Evolutionary conservation across 495 filamentous ascomycete species (phyloP).

Genomic region (Articulospora tetracladia): DNA sequence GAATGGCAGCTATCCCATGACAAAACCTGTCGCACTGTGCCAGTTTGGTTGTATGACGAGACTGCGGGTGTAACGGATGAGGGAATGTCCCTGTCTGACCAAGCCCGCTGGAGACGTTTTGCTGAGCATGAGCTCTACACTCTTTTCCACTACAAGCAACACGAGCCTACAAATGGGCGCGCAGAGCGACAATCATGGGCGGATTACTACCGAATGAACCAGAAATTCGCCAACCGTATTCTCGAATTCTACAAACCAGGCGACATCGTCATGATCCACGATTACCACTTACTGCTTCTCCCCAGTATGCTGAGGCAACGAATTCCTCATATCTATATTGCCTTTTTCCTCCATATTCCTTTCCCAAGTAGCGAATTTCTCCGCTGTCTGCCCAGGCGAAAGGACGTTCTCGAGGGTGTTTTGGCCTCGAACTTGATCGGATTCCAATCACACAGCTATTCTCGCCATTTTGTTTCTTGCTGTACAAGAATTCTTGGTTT

Average conservation of each 20-base stretch:
- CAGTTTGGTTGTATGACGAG: slow-evolving; percentile 82
- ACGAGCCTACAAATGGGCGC: slow-evolving; percentile 80
- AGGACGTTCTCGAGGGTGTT: slow-evolving; percentile 82
- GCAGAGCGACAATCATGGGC: slow-evolving; percentile 79
- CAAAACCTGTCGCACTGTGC: slow-evolving; percentile 60
- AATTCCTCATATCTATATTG: slow-evolving; percentile 78
- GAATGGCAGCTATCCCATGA: slow-evolving; percentile 66
- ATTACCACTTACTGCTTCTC: slow-evolving; percentile 85
- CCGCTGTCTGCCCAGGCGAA: slow-evolving; percentile 76
- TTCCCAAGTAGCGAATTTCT: slow-evolving; percentile 95
- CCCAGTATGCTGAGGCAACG: slow-evolving; percentile 81
- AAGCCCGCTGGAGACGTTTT: slow-evolving; percentile 79
- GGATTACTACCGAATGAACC: slow-evolving; percentile 84
- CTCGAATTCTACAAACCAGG: slow-evolving; percentile 81
- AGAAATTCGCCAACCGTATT: slow-evolving; percentile 82
- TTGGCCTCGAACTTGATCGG: slow-evolving; percentile 87
- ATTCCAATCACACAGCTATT: slow-evolving; percentile 91
- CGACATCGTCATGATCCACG: slow-evolving; percentile 86
- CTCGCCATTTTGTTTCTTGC: slow-evolving; percentile 86
- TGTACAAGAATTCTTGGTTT: slow-evolving; percentile 85
- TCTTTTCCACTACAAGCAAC: slow-evolving; percentile 89
- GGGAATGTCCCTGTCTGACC: slow-evolving; percentile 65
- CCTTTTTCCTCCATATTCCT: slow-evolving; percentile 87
- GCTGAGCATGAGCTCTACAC: slow-evolving; percentile 87
- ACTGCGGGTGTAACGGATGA: slow-evolving; percentile 54